Evolutionary conservation across 176 grass and related monocot species (phyloP).

Genomic region (Bothriochloa decipiens): DNA sequence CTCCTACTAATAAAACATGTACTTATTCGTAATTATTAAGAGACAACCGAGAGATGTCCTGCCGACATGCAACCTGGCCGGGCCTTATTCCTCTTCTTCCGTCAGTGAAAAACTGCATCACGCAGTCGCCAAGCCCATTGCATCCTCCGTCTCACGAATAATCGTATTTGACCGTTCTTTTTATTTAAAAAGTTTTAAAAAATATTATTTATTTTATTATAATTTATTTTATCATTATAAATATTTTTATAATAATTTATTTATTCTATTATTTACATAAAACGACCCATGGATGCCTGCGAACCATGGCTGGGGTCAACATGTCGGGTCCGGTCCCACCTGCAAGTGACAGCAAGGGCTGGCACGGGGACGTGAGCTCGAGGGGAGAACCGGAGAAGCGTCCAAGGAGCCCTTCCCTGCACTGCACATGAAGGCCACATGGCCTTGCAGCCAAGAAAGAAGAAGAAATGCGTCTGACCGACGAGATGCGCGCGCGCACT

Average conservation of each 20-base stretch:
- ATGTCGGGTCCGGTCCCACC: constrained; percentile 21
- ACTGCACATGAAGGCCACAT: constrained; percentile 39
- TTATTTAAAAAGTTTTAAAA: no score
- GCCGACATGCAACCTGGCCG: not conserved
- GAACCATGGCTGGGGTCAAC: not conserved
- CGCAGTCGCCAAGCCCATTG: not conserved
- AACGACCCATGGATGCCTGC: no score
- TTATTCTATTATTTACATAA: no score
- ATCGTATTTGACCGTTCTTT: no score
- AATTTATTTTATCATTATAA: no score
- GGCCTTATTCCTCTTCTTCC: not conserved
- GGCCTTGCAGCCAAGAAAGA: not conserved
- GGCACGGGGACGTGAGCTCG: not conserved
- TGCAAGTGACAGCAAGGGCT: not conserved
- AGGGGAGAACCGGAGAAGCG: no score
- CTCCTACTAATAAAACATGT: no score
- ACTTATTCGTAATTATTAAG: no score
- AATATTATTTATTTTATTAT: no score
- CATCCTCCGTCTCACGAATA: no score
- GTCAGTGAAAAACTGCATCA: not conserved
- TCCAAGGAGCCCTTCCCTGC: not conserved
- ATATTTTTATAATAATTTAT: no score
- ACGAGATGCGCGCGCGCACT: not conserved
- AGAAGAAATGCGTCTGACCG: no score
- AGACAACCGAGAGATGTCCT: constrained; percentile 8